Evolutionary conservation across 805 yeast species (phyloP).

Genomic region (Kluyveromyces wickerhamii): DNA sequence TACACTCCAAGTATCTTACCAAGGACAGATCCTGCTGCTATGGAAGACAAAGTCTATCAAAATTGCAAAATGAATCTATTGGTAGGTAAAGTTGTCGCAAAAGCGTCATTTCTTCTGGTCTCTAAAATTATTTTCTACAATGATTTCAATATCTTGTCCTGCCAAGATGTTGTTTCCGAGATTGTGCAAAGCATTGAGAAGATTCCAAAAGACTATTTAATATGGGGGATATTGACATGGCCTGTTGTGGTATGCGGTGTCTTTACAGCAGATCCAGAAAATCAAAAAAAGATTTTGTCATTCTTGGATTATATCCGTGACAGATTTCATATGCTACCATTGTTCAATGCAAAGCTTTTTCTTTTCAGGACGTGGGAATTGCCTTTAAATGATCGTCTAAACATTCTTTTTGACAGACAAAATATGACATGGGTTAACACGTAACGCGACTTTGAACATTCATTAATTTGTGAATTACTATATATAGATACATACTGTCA

Average conservation of each 20-base stretch:
- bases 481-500: no score
- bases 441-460: no score
- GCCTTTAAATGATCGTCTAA: slow-evolving; percentile 6
- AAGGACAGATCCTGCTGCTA: slow-evolving; percentile 2
- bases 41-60: slow-evolving; percentile 4
- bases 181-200: slow-evolving; percentile 8
- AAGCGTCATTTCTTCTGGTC: slow-evolving; percentile 11
- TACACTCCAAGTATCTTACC: slow-evolving; percentile 10
- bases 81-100: slow-evolving; percentile 12
- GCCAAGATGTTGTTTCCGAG: slow-evolving; percentile 10
- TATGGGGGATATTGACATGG: slow-evolving; percentile 15
- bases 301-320: slow-evolving; percentile 10
- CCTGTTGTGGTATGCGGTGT: slow-evolving; percentile 11
- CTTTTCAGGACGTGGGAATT: slow-evolving; percentile 10
- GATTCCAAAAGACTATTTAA: slow-evolving; percentile 10
- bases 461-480: no score
- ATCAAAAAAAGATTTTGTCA: slow-evolving; percentile 7
- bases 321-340: slow-evolving; percentile 9
- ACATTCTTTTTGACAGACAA: slow-evolving; percentile 10
- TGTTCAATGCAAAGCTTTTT: slow-evolving; percentile 8
- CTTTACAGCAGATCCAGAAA: slow-evolving; percentile 8
- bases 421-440: slow-evolving; percentile 8
- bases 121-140: slow-evolving; percentile 10
- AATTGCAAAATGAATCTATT: slow-evolving; percentile 10
- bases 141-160: slow-evolving; percentile 6